These are phyloP conservation scores for Rhynchosporium graminicola DNA, from an alignment of 2,329 filamentous ascomycete species.

Conservation along the genomic window DNA sequence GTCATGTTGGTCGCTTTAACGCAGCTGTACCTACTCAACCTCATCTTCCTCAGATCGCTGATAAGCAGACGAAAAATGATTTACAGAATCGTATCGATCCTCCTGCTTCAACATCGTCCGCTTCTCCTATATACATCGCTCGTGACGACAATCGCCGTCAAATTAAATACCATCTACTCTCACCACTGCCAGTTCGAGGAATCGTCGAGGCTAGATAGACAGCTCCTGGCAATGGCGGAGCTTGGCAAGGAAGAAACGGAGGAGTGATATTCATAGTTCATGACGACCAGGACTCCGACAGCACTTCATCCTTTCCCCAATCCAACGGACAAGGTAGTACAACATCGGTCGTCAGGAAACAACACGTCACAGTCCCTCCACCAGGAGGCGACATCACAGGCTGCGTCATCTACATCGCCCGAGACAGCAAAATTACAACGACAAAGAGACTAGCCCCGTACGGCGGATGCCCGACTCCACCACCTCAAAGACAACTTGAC, in stretches of 20 bases:
- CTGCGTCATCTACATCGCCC: constrained; percentile 1
- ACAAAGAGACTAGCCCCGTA: too few species aligned
- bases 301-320: background rate
- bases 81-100: background rate
- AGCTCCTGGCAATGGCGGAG: background rate
- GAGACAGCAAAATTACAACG: background rate
- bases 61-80: background rate
- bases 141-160: background rate
- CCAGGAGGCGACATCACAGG: background rate
- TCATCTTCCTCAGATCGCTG: too few species aligned
- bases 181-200: background rate
- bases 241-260: background rate
- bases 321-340: background rate
- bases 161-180: background rate
- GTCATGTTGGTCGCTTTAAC: background rate
- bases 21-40: background rate
- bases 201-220: background rate
- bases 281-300: background rate
- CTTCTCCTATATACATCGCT: background rate
- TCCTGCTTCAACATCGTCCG: background rate
- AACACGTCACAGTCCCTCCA: background rate
- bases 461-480: background rate
- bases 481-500: background rate
- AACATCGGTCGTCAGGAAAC: background rate
- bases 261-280: background rate